Evolutionary conservation across 345 rosid species (phyloP).

Genomic region (Aquilaria malaccensis): DNA sequence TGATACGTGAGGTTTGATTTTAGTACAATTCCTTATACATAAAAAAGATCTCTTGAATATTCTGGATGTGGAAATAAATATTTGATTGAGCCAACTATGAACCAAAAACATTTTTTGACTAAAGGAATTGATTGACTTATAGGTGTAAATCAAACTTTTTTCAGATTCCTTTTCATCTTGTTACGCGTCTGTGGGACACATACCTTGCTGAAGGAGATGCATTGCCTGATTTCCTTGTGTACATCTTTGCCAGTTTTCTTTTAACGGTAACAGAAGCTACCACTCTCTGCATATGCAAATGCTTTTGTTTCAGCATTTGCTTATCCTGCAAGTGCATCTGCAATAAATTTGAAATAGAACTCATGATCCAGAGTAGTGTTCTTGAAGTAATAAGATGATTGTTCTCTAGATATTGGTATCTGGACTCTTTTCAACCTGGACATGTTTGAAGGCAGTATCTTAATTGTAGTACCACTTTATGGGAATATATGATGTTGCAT

Average conservation of each 20-base stretch:
- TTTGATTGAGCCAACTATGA: neutral
- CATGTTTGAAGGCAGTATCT: too few relatives aligned
- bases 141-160: constrained; percentile 12
- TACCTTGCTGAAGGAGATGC: constrained; percentile 99
- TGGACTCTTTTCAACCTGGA: too few relatives aligned
- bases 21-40: neutral
- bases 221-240: constrained; percentile 91
- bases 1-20: constrained; percentile 79
- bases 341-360: too few relatives aligned
- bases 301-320: too few relatives aligned
- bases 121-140: too few relatives aligned
- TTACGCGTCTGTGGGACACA: constrained; percentile 95
- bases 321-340: too few relatives aligned
- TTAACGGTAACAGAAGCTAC: constrained; percentile 55
- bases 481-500: too few relatives aligned
- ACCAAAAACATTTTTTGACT: too few relatives aligned
- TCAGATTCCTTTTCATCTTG: constrained; percentile 85
- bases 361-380: too few relatives aligned
- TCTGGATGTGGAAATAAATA: neutral
- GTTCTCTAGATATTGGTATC: too few relatives aligned
- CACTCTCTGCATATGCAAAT: neutral
- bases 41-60: neutral
- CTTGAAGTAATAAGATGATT: too few relatives aligned
- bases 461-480: too few relatives aligned
- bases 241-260: constrained; percentile 93